Conservation (phyloP, 2,329 filamentous ascomycete genomes). For the Sarocladium kiliense region DNA sequence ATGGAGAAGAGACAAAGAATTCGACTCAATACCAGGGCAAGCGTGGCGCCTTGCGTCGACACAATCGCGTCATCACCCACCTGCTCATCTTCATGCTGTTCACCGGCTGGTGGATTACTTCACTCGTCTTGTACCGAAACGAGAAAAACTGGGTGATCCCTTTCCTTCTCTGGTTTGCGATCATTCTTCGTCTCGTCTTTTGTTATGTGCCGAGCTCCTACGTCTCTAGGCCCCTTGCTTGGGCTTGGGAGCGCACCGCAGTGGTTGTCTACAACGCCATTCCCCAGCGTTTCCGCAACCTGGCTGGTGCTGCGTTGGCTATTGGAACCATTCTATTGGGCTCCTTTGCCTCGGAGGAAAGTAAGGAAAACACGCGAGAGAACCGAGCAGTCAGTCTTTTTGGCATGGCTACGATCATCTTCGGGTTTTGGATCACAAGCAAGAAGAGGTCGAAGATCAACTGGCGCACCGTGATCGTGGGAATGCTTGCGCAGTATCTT, state of each 20-base stretch:
- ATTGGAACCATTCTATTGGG: conserved; percentile 72
- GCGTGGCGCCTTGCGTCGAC: no score
- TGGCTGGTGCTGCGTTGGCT: conserved; percentile 58
- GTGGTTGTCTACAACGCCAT: conserved; percentile 54
- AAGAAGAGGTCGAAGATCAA: conserved; percentile 57
- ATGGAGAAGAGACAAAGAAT: no score
- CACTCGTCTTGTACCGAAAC: conserved; percentile 64
- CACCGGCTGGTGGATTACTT: conserved; percentile 70
- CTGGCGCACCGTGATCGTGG: conserved; percentile 80
- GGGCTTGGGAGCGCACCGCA: conserved; percentile 62
- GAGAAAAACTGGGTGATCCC: conserved; percentile 79
- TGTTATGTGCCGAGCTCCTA: conserved; percentile 63
- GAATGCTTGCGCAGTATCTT: conserved; percentile 84
- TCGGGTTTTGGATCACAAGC: conserved; percentile 64
- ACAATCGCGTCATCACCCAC: no score
- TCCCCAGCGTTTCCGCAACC: conserved; percentile 60
- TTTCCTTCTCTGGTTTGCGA: conserved; percentile 73
- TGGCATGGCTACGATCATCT: conserved; percentile 68
- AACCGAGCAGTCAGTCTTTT: conserved; percentile 80
- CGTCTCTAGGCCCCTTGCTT: conserved; percentile 61
- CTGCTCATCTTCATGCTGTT: conserved; percentile 37
- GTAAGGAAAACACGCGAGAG: conserved; percentile 68
- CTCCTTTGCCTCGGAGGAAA: conserved; percentile 67
- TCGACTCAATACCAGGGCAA: no score
- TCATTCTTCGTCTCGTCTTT: conserved; percentile 69